Percentiles rank a stretch among this genome's conserved stretches.
Conservation (phyloP, 331 rosid species). For the Quercus phellos region DNA sequence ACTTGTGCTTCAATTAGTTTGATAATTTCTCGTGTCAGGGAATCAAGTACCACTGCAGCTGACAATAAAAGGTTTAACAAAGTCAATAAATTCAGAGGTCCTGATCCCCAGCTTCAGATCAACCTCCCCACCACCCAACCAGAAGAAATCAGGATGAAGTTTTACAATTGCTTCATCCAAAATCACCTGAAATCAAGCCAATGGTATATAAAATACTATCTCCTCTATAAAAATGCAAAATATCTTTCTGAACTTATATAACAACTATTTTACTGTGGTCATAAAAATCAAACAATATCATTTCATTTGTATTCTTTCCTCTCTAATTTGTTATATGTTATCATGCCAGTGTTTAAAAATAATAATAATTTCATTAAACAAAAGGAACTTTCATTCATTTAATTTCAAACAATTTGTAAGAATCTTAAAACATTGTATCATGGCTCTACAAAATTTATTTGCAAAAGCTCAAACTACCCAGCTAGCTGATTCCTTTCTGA, state of each 20-base stretch:
- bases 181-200: constrained; percentile 44
- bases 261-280: background rate
- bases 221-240: background rate
- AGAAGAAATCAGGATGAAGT: constrained; percentile 82
- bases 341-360: background rate
- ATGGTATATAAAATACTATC: background rate
- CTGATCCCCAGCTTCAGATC: constrained; percentile 83
- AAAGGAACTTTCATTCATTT: background rate
- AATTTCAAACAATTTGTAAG: background rate
- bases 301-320: background rate
- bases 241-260: background rate
- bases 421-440: background rate
- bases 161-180: constrained; percentile 85
- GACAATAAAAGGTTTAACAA: constrained; percentile 64
- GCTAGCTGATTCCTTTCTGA: constrained; percentile 16
- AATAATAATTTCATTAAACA: background rate
- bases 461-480: constrained; percentile 13
- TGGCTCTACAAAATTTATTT: constrained; percentile 1
- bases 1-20: background rate
- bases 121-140: constrained; percentile 98
- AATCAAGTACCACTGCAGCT: constrained; percentile 59
- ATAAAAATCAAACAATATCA: background rate
- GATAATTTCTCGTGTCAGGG: background rate
- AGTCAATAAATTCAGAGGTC: constrained; percentile 63
- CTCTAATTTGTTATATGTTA: background rate